These are phyloP conservation scores for Diaporthe australafricana DNA, from an alignment of 2,329 filamentous ascomycete species.

Conservation along the genomic window DNA sequence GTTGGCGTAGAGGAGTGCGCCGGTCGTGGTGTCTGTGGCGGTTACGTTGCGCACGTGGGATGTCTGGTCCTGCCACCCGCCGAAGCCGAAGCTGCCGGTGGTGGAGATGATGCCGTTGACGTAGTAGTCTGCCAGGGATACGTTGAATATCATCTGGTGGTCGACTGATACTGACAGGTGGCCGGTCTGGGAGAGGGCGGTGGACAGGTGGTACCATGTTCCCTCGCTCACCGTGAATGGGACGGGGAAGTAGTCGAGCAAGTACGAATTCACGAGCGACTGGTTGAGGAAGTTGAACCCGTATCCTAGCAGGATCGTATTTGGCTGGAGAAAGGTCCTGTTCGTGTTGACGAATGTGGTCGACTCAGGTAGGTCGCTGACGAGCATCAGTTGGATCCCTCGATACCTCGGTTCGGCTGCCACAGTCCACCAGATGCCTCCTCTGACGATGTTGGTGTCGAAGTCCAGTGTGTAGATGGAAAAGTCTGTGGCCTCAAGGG, in stretches of 20 bases:
- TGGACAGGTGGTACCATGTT: constrained; percentile 52
- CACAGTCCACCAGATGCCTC: constrained; percentile 52
- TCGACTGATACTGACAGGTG: constrained; percentile 46
- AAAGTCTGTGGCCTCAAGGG: constrained; percentile 40
- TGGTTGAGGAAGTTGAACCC: constrained; percentile 52
- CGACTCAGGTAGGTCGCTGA: neutral
- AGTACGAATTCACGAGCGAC: constrained; percentile 45
- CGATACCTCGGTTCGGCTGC: constrained; percentile 36
- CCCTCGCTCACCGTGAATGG: constrained; percentile 46
- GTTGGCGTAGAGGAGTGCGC: constrained; percentile 48
- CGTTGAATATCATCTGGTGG: constrained; percentile 40
- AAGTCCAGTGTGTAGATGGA: constrained; percentile 53
- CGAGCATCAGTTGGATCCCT: constrained; percentile 2
- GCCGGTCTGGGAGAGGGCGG: constrained; percentile 42
- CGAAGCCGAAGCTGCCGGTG: constrained; percentile 54
- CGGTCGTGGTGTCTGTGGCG: constrained; percentile 44
- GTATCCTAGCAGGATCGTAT: constrained; percentile 48
- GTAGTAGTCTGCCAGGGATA: constrained; percentile 32
- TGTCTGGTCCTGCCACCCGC: constrained; percentile 53
- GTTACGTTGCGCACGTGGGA: constrained; percentile 50
- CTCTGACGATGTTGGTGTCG: constrained; percentile 50
- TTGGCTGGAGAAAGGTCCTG: constrained; percentile 47
- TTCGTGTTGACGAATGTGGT: constrained; percentile 48
- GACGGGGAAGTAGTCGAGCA: constrained; percentile 44
- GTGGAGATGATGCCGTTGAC: constrained; percentile 30